A percentile compares a stretch with the other conserved stretches of the same genome.
Conservation (phyloP, 2,329 filamentous ascomycete species). For the Epichloe amarillans region DNA sequence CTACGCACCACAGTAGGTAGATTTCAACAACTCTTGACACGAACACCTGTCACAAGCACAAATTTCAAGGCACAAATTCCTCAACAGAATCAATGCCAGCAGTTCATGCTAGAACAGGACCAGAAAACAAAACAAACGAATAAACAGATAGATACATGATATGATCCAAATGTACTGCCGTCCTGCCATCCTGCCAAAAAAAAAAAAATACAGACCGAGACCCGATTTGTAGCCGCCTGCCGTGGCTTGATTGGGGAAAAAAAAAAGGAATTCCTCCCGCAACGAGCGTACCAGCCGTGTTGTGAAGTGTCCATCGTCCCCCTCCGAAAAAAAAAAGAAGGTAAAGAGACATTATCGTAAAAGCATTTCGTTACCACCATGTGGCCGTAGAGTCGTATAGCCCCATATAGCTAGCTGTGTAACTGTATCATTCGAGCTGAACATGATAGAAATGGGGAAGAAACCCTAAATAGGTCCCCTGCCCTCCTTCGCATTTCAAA, state of each 20-base stretch:
- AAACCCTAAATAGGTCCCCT: background rate
- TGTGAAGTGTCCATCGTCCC: background rate
- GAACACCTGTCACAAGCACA: background rate
- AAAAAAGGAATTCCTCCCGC: background rate
- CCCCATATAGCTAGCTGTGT: background rate
- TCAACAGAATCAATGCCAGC: background rate
- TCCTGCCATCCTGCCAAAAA: background rate
- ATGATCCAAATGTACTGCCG: background rate
- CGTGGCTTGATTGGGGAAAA: background rate
- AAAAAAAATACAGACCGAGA: background rate
- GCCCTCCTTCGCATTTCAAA: background rate
- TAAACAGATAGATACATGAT: background rate
- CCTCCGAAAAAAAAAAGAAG: background rate
- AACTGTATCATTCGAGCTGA: background rate
- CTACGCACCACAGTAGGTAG: too few species aligned
- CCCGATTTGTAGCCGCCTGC: background rate
- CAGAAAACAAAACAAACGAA: background rate
- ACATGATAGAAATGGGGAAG: background rate
- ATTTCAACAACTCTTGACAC: background rate
- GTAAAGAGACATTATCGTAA: conserved; percentile 6
- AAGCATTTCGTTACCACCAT: background rate
- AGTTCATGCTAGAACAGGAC: background rate
- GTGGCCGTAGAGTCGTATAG: background rate
- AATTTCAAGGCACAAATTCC: background rate
- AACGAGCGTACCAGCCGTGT: conserved; percentile 4